Percentiles rank a stretch among this genome's conserved stretches.
These are phyloP conservation scores for Kalmanozyma brasiliensis DNA, from an alignment of 1,284 basidiomycete species.

Conservation along the genomic window DNA sequence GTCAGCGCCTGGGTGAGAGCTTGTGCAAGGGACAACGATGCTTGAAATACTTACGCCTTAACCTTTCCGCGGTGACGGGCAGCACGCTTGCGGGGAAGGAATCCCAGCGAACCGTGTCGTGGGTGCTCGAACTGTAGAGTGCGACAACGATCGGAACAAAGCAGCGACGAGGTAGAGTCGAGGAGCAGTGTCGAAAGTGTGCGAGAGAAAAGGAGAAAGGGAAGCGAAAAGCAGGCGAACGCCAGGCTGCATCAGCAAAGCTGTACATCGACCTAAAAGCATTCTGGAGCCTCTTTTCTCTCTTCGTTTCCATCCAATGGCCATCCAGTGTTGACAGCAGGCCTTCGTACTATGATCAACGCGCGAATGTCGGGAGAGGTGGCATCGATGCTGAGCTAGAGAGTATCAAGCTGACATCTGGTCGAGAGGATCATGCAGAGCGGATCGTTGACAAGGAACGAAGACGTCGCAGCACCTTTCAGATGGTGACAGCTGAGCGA, in stretches of 20 bases:
- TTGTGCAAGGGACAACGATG: background rate
- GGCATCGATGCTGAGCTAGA: background rate
- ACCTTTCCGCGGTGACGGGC: conserved; percentile 67
- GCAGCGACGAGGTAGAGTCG: conserved; percentile 10
- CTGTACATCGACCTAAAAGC: conserved; percentile 58
- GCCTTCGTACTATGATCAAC: no score
- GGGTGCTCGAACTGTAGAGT: conserved; percentile 66
- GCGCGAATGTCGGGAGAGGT: background rate
- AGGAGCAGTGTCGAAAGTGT: conserved; percentile 14
- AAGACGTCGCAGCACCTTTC: no score
- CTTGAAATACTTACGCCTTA: conserved; percentile 56
- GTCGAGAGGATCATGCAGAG: no score
- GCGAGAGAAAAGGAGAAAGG: conserved; percentile 7
- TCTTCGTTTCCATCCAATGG: conserved; percentile 26
- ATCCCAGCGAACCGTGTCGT: conserved; percentile 67
- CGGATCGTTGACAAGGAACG: no score
- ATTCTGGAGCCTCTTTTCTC: conserved; percentile 35
- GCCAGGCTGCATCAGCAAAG: conserved; percentile 59
- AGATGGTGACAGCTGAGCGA: no score
- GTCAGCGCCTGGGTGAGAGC: no score
- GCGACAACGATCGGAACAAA: conserved; percentile 11
- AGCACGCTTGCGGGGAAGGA: conserved; percentile 68
- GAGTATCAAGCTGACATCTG: no score
- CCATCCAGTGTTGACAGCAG: no score
- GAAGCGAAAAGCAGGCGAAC: conserved; percentile 50